Evolutionary conservation across 495 filamentous ascomycete genomes (phyloP), one percentile per base, ranked within the genome.

Genomic region (Podospora pseudocomata): DNA sequence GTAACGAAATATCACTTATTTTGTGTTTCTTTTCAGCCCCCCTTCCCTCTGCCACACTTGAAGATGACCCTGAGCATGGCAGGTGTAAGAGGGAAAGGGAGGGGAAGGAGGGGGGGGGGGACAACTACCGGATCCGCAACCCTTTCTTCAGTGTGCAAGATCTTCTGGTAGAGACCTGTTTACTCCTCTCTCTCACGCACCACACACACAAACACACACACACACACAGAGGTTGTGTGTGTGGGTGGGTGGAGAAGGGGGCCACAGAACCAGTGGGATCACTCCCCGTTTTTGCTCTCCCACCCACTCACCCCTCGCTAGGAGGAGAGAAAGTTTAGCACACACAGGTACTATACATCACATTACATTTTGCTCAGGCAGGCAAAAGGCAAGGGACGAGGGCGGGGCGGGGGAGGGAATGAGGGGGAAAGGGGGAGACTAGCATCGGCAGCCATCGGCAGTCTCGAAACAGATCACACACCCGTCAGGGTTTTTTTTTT

Each of bases 1-100:
- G 57, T 56, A 27, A 65, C 57, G 30, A 68, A 60, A 67, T 19
- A 49, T 13, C n/a, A 57, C 59, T 61, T 9, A 56, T 11, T 11
- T 63, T 63, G 2, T 15, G 49, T 59, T 55, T 19, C 13, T 56
- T 27, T 39, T n/a, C 66, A 30, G 53, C n/a, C 39, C 39, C 39
- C 15, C 23, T 23, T 16, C 39, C 39, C 39, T 16, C 39, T 39
- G 15, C 13, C 39, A 11, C 3, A 5, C 11, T 49, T 13, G 9
- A 49, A 49, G 39, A 9, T 13, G 39, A 49, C 39, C 39, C 39
- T 2, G 15, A 49, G 15, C 7, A 49, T 2, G 39, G 13, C 9
- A 5, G 15, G 39, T 11, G 7, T 11, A 11, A 49, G 39, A 59
- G 20, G 56, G 56, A 11, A 5, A 18, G 56, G 56, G 5, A 27